Percentiles rank a stretch among this genome's conserved stretches.
These are phyloP conservation scores for Termitomyces bulborhizus DNA, from an alignment of 768 basidiomycete genomes.

Conservation along the genomic window DNA sequence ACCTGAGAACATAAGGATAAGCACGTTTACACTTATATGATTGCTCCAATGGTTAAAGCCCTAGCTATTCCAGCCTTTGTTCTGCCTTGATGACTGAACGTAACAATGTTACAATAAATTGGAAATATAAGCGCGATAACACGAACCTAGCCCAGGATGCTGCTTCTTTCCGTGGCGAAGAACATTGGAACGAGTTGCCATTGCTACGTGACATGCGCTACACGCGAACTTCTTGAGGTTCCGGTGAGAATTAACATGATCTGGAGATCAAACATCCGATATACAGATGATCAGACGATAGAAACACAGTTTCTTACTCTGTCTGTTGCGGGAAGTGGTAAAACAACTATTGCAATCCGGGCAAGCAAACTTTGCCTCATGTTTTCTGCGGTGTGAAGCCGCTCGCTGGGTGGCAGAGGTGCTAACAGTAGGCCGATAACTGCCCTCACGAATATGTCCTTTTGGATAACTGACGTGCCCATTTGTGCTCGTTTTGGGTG, in stretches of 20 bases:
- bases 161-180: slow-evolving; percentile 4
- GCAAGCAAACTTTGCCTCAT: background rate
- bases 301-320: background rate
- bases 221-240: slow-evolving; percentile 10
- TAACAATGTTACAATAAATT: background rate
- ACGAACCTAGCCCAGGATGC: slow-evolving; percentile 6
- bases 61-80: too few relatives aligned
- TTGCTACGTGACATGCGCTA: slow-evolving; percentile 1
- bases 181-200: slow-evolving; percentile 10
- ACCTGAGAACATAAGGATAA: background rate
- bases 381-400: slow-evolving; percentile 3
- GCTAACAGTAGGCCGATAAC: background rate
- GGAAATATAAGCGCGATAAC: background rate
- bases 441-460: background rate
- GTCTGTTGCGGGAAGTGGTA: slow-evolving; percentile 3
- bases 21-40: background rate
- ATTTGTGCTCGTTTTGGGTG: background rate
- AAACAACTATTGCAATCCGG: background rate
- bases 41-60: background rate
- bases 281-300: background rate
- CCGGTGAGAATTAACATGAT: slow-evolving; percentile 13
- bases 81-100: background rate
- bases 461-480: background rate
- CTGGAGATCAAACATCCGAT: background rate
- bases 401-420: background rate